phyloP scores from a whole-genome alignment of 306 rosid genomes.

The Styphnolobium japonicum region DNA sequence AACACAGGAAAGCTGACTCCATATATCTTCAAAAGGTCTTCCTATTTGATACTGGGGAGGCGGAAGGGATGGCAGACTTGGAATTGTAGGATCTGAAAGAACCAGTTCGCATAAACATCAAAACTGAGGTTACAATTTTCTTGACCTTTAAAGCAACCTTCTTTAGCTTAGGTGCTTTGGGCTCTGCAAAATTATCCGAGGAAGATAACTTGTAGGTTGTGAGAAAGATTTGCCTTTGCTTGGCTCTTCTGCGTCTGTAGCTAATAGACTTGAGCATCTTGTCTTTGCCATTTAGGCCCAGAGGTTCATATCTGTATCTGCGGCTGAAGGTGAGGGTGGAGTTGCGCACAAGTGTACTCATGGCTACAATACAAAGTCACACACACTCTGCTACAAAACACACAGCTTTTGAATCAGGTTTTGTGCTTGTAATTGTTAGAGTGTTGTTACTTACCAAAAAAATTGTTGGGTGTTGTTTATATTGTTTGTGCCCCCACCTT shows the following conservation, averaged over 20 bases:
- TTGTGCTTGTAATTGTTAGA: background rate
- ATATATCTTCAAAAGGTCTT: constrained; percentile 2
- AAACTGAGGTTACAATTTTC: constrained; percentile 37
- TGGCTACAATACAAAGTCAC: background rate
- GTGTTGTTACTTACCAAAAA: too few species aligned
- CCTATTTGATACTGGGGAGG: constrained; percentile 30
- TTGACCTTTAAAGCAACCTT: constrained; percentile 50
- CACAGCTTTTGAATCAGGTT: background rate
- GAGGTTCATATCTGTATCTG: constrained; percentile 40
- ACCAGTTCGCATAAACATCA: constrained; percentile 34
- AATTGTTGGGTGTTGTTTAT: background rate
- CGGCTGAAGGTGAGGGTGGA: constrained; percentile 48
- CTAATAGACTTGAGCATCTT: constrained; percentile 38
- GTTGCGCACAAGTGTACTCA: constrained; percentile 50
- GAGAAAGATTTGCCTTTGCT: constrained; percentile 55
- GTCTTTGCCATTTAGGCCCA: constrained; percentile 24
- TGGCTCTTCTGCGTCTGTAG: constrained; percentile 51
- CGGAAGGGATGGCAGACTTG: constrained; percentile 19
- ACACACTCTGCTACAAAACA: background rate
- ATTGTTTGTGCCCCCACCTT: too few species aligned
- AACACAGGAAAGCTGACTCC: background rate
- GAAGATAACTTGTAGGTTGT: constrained; percentile 53
- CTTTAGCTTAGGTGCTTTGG: constrained; percentile 32
- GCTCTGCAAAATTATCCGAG: constrained; percentile 2
- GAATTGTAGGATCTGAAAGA: constrained; percentile 46